Percentiles rank a stretch among this genome's conserved stretches.
These are phyloP conservation scores for Sesbania bispinosa DNA, from an alignment of 306 rosid genomes.

Conservation along the genomic window DNA sequence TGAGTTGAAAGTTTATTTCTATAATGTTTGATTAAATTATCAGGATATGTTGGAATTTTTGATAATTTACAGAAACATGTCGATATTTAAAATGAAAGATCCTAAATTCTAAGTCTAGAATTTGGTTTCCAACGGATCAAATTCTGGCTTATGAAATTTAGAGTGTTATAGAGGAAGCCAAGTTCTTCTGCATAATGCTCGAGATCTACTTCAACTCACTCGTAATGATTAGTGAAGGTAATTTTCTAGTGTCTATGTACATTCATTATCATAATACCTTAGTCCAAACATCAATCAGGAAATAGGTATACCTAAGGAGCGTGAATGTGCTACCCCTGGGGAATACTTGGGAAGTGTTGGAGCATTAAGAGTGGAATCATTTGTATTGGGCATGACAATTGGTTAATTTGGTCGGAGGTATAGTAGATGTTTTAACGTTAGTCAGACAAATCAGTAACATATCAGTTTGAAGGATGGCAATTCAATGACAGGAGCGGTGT, in stretches of 20 bases:
- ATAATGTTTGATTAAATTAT: no score
- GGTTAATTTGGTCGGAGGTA: neutral
- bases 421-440: neutral
- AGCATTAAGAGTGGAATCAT: neutral
- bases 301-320: neutral
- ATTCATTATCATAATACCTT: neutral
- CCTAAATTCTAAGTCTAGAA: no score
- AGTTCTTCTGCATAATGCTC: constrained; percentile 64
- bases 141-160: no score
- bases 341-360: neutral
- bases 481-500: constrained; percentile 8
- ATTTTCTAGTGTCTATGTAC: neutral
- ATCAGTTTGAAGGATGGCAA: neutral
- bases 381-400: neutral
- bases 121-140: no score
- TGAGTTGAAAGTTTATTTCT: no score
- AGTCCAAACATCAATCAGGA: neutral
- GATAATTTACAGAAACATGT: no score
- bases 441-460: neutral
- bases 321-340: neutral
- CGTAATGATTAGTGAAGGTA: constrained; percentile 49
- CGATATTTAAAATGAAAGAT: no score
- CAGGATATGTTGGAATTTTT: no score
- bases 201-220: constrained; percentile 54
- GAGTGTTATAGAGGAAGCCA: constrained; percentile 77